Conservation (phyloP, 148 eudicot species). For the Arctostaphylos glauca region DNA sequence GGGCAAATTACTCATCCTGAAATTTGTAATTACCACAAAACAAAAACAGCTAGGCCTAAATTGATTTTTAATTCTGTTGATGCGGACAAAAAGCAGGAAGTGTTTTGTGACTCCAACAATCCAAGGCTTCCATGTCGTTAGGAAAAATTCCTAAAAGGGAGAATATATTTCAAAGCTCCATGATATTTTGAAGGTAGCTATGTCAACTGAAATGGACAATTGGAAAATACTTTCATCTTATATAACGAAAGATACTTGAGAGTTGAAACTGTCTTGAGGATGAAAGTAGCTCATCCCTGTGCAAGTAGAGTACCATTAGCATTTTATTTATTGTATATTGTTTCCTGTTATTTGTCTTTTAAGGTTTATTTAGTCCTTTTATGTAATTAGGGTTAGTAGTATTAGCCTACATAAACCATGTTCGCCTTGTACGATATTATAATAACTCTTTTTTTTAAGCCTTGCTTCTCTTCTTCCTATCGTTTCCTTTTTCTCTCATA, state of each 20-base stretch:
- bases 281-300: background rate
- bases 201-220: background rate
- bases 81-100: background rate
- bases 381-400: too few relatives aligned
- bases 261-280: background rate
- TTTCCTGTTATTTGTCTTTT: too few relatives aligned
- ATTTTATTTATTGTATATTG: too few relatives aligned
- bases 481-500: too few relatives aligned
- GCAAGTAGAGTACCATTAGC: too few relatives aligned
- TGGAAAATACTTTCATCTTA: background rate
- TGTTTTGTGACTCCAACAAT: background rate
- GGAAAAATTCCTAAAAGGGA: background rate
- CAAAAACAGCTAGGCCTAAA: background rate
- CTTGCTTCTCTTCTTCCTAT: too few relatives aligned
- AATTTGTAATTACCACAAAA: background rate
- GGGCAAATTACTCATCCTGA: background rate
- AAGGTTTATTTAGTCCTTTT: too few relatives aligned
- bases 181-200: background rate
- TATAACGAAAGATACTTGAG: background rate
- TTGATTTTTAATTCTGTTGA: background rate
- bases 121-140: background rate
- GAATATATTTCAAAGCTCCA: background rate
- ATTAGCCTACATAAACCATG: too few relatives aligned
- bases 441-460: too few relatives aligned
- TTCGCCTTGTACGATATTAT: too few relatives aligned